These are phyloP conservation scores for Gentiana straminea DNA, from an alignment of 257 asterid genomes.

Conservation along the genomic window DNA sequence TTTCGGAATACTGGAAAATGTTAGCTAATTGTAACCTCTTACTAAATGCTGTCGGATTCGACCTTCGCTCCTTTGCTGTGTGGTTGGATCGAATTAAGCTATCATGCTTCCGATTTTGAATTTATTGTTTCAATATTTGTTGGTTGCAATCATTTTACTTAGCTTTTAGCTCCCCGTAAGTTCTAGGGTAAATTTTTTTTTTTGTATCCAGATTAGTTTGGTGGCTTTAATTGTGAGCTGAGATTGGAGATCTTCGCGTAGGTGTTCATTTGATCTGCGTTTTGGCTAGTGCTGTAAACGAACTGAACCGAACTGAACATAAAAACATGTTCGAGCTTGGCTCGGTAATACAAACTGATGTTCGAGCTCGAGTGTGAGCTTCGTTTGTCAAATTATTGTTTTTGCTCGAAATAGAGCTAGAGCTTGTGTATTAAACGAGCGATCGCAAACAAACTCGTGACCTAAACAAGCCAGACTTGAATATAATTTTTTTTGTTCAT, in stretches of 20 bases:
- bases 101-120: background rate
- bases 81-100: background rate
- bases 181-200: conserved; percentile 7
- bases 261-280: background rate
- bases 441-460: no score
- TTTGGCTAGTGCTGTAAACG: background rate
- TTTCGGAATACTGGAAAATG: no score
- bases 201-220: background rate
- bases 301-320: no score
- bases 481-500: no score
- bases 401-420: no score
- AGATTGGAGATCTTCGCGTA: background rate
- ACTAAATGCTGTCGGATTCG: background rate
- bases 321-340: no score
- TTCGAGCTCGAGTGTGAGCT: no score
- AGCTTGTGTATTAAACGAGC: no score
- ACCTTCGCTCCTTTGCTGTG: background rate
- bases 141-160: background rate
- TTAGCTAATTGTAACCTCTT: background rate
- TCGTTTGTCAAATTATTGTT: no score
- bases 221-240: background rate
- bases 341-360: no score
- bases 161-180: background rate
- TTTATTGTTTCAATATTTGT: background rate
- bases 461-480: no score